phyloP scores from a whole-genome alignment of 2,329 filamentous ascomycete genomes.

The Pyrenochaeta sp. region DNA sequence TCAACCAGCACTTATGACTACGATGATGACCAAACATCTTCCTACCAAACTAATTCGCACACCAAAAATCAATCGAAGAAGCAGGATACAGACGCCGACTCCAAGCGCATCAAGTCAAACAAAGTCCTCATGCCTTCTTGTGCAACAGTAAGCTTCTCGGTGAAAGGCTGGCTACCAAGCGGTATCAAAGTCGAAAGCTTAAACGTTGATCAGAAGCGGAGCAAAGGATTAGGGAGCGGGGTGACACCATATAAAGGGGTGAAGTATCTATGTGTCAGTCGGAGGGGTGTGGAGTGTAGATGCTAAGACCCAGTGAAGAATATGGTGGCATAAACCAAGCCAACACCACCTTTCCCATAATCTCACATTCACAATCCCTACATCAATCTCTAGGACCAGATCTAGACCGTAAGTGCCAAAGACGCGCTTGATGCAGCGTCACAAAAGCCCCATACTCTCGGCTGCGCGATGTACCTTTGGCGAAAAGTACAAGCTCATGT shows the following conservation, averaged over 20 bases:
- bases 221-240: constrained; percentile 82
- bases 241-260: constrained; percentile 98
- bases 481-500: background rate
- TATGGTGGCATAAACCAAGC: too few species aligned
- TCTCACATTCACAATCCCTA: too few species aligned
- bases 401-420: too few species aligned
- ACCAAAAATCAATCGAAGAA: constrained; percentile 13
- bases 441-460: background rate
- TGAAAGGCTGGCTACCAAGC: constrained; percentile 71
- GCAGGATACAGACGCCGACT: constrained; percentile 51
- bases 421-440: background rate
- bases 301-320: constrained; percentile 21
- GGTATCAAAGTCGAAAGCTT: constrained; percentile 70
- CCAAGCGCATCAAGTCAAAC: constrained; percentile 66
- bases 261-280: constrained; percentile 86
- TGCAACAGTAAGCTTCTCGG: constrained; percentile 58
- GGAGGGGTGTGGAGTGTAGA: constrained; percentile 60
- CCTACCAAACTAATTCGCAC: constrained; percentile 32
- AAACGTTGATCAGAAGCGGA: constrained; percentile 76
- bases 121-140: constrained; percentile 58
- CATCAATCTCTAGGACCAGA: too few species aligned
- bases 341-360: too few species aligned
- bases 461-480: background rate
- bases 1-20: constrained; percentile 41
- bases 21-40: constrained; percentile 38